Conservation (phyloP, 78 protist genomes). For the Polysphondylium violaceum region DNA sequence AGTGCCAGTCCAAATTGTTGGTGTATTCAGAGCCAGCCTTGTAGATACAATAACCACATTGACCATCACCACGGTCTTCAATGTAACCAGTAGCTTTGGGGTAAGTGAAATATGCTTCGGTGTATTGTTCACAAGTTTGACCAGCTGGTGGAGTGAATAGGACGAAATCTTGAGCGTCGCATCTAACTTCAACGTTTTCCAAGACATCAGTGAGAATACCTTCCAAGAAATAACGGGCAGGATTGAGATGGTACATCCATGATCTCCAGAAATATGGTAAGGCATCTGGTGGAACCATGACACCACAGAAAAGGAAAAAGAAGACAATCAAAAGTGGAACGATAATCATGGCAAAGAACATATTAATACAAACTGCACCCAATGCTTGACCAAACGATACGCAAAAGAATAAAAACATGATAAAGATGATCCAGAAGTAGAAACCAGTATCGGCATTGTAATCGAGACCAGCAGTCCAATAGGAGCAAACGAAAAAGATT, state of each 20-base stretch:
- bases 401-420: neutral
- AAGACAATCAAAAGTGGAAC: conserved; percentile 62
- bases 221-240: conserved; percentile 44
- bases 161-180: conserved; percentile 27
- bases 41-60: conserved; percentile 75
- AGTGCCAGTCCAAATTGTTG: conserved; percentile 21
- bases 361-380: conserved; percentile 26
- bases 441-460: conserved; percentile 7
- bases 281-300: conserved; percentile 34
- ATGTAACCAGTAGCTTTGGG: conserved; percentile 39
- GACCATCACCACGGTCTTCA: neutral
- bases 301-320: conserved; percentile 80
- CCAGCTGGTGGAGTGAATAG: conserved; percentile 13
- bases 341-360: conserved; percentile 31
- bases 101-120: neutral
- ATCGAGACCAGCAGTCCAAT: conserved; percentile 41
- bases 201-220: conserved; percentile 61
- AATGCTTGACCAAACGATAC: conserved; percentile 61
- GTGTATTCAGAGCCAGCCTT: conserved; percentile 39
- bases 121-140: conserved; percentile 24
- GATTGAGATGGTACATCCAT: conserved; percentile 66
- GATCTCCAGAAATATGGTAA: conserved; percentile 57
- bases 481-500: conserved; percentile 26
- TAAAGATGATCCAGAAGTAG: conserved; percentile 39
- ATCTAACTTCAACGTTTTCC: neutral